phyloP scores from a whole-genome alignment of 1,284 basidiomycete genomes.

The Fomitopsis pinicola region DNA sequence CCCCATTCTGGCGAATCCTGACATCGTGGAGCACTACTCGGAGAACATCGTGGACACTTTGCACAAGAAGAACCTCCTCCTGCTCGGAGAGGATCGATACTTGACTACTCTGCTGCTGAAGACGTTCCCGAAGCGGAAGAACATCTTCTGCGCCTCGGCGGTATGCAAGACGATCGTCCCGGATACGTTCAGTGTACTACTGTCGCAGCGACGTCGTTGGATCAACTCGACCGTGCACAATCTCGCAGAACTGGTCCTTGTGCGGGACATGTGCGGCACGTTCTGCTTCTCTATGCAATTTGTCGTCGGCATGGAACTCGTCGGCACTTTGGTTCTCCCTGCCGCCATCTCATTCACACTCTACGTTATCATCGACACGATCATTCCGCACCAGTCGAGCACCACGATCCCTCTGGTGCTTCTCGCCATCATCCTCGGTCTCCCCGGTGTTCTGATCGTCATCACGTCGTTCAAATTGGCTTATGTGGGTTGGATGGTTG shows the following conservation, averaged over 20 bases:
- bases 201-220: slow-evolving; percentile 98
- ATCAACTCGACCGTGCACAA: slow-evolving; percentile 99
- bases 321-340: slow-evolving; percentile 95
- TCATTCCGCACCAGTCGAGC: slow-evolving; percentile 73
- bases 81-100: slow-evolving; percentile 99
- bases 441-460: slow-evolving; percentile 93
- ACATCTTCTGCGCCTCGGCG: slow-evolving; percentile 97
- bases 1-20: slow-evolving; percentile 94
- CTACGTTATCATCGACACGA: slow-evolving; percentile 85
- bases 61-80: slow-evolving; percentile 98
- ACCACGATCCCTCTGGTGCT: slow-evolving; percentile 95
- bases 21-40: slow-evolving; percentile 96
- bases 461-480: slow-evolving; percentile 91
- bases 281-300: slow-evolving; percentile 99
- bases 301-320: slow-evolving; percentile 96
- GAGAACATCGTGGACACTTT: slow-evolving; percentile 97
- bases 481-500: slow-evolving; percentile 96
- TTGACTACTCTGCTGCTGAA: slow-evolving; percentile 94
- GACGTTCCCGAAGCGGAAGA: slow-evolving; percentile 99
- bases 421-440: slow-evolving; percentile 89
- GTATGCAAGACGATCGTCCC: slow-evolving; percentile 98
- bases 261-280: slow-evolving; percentile 92
- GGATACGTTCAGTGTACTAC: slow-evolving; percentile 89
- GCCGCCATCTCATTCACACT: slow-evolving; percentile 96
- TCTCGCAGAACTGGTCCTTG: slow-evolving; percentile 88